phyloP scores from a whole-genome alignment of 2,329 filamentous ascomycete genomes.

The Trichoderma arundinaceum region DNA sequence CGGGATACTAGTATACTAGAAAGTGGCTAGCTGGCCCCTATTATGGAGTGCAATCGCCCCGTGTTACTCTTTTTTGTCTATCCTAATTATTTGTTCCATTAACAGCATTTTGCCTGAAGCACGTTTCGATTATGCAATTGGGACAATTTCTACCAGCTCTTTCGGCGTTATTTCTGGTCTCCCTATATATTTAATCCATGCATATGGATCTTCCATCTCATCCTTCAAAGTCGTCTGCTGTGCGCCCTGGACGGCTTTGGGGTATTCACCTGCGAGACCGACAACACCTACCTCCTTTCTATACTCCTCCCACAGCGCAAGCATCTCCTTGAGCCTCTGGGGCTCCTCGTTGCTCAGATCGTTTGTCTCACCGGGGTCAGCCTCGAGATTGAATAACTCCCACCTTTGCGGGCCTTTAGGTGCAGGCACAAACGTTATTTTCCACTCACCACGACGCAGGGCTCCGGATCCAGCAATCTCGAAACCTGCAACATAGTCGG shows the following conservation, averaged over 20 bases:
- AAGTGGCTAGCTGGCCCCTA: not conserved
- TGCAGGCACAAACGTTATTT: slow-evolving; percentile 24
- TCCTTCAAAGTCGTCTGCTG: slow-evolving; percentile 19
- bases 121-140: not conserved
- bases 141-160: slow-evolving; percentile 10
- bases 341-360: slow-evolving; percentile 40
- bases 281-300: slow-evolving; percentile 34
- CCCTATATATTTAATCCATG: slow-evolving; percentile 29
- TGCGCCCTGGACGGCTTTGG: slow-evolving; percentile 8
- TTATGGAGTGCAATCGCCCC: not conserved
- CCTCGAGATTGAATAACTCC: slow-evolving; percentile 44
- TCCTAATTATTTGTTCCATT: not conserved
- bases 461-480: slow-evolving; percentile 29
- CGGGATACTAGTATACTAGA: not conserved
- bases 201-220: slow-evolving; percentile 29
- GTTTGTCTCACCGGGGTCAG: slow-evolving; percentile 43
- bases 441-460: slow-evolving; percentile 22
- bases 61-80: not conserved
- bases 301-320: slow-evolving; percentile 46
- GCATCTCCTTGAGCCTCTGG: slow-evolving; percentile 39
- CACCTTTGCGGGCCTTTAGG: slow-evolving; percentile 34
- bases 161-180: slow-evolving; percentile 20
- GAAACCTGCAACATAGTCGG: slow-evolving; percentile 13
- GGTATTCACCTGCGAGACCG: slow-evolving; percentile 19
- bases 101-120: not conserved